Evolutionary conservation across 169 alveolate species (phyloP), one percentile per base, ranked within the genome.

Genomic region (Sarcocystis neurona): DNA sequence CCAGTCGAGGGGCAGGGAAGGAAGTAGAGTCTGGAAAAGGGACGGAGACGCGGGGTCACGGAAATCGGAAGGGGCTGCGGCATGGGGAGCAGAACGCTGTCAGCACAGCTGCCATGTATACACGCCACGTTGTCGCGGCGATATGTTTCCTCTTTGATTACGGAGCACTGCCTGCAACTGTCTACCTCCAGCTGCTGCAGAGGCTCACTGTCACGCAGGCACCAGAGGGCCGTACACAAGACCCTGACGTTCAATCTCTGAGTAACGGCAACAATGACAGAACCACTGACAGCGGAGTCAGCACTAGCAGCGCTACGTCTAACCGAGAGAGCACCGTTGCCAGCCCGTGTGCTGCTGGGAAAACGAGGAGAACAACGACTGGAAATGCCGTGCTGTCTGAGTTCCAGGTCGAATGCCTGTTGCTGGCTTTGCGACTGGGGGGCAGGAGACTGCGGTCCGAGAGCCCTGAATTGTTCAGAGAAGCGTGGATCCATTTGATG

Each of bases 391-490:
- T 23, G 18, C 80, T 77, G 0, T 15, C 82, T 10, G 91, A 87
- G 32, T 87, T 87, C 32, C 91, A 84, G n/a, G 74, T 87, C 20
- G 91, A 87, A 72, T 70, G 80, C 37, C 53, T 87, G 60, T 58
- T 87, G 66, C 68, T 87, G 87, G 79, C 77, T 0, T 87, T 87
- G 23, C 86, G 91, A 48, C 46, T 87, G 82, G 91, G 87, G 48
- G 91, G 91, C 39, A 87, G 78, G 48, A 87, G 77, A 72, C 91
- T 87, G 27, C 77, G 87, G 30, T 74, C 74, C 27, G 91, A 87
- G 15, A 84, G 63, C 82, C 48, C 87, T 10, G 32, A 70, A 15
- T 82, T 87, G 53, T 87, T 87, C 87, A 10, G 60, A 39, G 68
- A 37, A 27, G 82, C 91, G 4, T 87, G 91, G 91, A 56, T 18